Evolutionary conservation across 768 basidiomycete species (phyloP).

Genomic region (Chiua virens): DNA sequence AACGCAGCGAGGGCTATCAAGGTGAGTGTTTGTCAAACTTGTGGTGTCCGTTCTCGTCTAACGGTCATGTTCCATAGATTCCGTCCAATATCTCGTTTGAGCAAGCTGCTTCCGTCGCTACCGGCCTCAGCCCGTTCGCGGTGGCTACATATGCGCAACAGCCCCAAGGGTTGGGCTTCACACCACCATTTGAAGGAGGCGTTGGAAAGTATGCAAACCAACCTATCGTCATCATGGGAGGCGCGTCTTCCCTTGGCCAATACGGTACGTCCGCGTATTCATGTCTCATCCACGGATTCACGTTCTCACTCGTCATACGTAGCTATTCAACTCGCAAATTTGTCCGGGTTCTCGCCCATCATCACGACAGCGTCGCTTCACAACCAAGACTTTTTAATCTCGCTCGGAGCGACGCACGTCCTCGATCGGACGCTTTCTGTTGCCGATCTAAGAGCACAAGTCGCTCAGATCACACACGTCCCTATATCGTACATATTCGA

Average conservation of each 20-base stretch:
- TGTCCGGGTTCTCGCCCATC: conserved; percentile 37
- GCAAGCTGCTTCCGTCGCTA: conserved; percentile 36
- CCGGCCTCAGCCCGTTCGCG: conserved; percentile 34
- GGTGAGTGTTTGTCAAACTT: not conserved
- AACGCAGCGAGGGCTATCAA: conserved; percentile 18
- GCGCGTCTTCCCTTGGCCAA: conserved; percentile 39
- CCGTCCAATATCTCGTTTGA: conserved; percentile 36
- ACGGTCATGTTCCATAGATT: conserved; percentile 20
- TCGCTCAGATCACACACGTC: conserved; percentile 3
- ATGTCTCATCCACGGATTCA: too few relatives aligned
- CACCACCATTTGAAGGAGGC: conserved; percentile 31
- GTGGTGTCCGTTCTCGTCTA: not conserved
- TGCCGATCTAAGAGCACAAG: not conserved
- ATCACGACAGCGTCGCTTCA: conserved; percentile 39
- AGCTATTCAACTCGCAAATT: conserved; percentile 35
- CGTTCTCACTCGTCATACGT: too few relatives aligned
- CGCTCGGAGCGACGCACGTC: conserved; percentile 38
- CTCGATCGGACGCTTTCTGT: conserved; percentile 30
- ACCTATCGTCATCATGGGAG: conserved; percentile 37
- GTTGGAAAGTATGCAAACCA: conserved; percentile 31
- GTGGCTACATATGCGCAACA: conserved; percentile 30
- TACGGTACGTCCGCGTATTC: conserved; percentile 21
- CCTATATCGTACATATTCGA: conserved; percentile 24
- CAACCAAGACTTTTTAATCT: conserved; percentile 29
- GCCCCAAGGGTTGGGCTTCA: conserved; percentile 27